Conservation (phyloP, 2,329 filamentous ascomycete species). For the Whalleya microplaca region DNA sequence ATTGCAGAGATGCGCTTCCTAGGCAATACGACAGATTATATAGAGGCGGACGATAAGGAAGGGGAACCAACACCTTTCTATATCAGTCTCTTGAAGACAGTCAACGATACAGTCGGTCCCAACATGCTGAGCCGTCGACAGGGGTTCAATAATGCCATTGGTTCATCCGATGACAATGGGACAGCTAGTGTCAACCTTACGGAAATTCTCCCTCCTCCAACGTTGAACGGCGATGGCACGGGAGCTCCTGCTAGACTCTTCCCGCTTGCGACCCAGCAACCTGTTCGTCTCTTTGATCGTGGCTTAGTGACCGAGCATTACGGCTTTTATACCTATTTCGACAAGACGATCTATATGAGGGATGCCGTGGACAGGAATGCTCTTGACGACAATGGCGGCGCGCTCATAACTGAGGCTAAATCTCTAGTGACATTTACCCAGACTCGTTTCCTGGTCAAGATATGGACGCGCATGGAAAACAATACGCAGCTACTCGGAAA, state of each 20-base stretch:
- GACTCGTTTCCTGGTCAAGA: slow-evolving; percentile 66
- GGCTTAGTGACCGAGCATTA: slow-evolving; percentile 83
- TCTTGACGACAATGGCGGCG: slow-evolving; percentile 59
- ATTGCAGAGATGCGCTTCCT: slow-evolving; percentile 77
- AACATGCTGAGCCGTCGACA: slow-evolving; percentile 37
- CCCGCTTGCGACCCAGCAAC: slow-evolving; percentile 73
- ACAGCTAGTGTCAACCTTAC: slow-evolving; percentile 49
- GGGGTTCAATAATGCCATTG: slow-evolving; percentile 32
- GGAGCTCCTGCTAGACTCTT: slow-evolving; percentile 74
- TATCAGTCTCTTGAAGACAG: slow-evolving; percentile 58
- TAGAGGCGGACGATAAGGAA: slow-evolving; percentile 67
- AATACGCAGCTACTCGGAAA: slow-evolving; percentile 45
- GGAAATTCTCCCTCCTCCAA: slow-evolving; percentile 65
- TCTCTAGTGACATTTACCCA: slow-evolving; percentile 62
- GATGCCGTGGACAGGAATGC: slow-evolving; percentile 34
- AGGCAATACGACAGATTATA: slow-evolving; percentile 81
- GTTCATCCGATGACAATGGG: slow-evolving; percentile 21
- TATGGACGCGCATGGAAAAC: slow-evolving; percentile 61
- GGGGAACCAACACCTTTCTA: slow-evolving; percentile 91
- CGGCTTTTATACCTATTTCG: slow-evolving; percentile 91
- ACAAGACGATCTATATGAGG: slow-evolving; percentile 80
- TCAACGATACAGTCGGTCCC: slow-evolving; percentile 33
- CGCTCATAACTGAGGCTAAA: slow-evolving; percentile 55
- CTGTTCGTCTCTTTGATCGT: slow-evolving; percentile 82
- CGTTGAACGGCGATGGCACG: slow-evolving; percentile 68